Conservation (phyloP, 2,329 filamentous ascomycete genomes). For the Sporothrix euskadiensis region DNA sequence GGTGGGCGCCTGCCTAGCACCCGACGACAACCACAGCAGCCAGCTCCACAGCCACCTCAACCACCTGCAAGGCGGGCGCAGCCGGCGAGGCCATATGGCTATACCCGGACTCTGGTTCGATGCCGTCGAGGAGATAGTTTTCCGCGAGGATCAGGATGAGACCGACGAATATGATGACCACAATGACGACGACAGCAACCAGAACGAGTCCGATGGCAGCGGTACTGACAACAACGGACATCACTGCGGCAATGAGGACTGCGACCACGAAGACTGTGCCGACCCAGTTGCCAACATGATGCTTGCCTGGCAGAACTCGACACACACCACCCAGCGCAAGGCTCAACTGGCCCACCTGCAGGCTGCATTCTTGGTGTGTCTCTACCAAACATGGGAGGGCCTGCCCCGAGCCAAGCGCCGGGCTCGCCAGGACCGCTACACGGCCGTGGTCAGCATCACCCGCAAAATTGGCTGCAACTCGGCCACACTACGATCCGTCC, state of each 20-base stretch:
- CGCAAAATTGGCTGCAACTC: conserved; percentile 16
- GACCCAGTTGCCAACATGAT: background rate
- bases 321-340: background rate
- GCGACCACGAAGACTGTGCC: conserved; percentile 9
- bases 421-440: background rate
- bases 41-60: background rate
- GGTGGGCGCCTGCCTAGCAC: conserved; percentile 14
- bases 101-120: background rate
- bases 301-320: conserved; percentile 14
- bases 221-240: background rate
- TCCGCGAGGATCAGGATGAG: background rate
- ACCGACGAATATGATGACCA: background rate
- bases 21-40: conserved; percentile 1
- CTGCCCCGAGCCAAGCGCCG: background rate
- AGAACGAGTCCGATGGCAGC: background rate
- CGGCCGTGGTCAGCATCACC: background rate
- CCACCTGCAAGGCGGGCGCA: background rate
- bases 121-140: conserved; percentile 17
- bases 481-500: background rate
- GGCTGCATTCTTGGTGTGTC: conserved; percentile 10
- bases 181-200: background rate
- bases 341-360: conserved; percentile 14
- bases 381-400: conserved; percentile 21
- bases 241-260: background rate
- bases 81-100: background rate